Percentiles rank a stretch among this genome's conserved stretches.
phyloP scores from a whole-genome alignment of 2,329 filamentous ascomycete species.

The Huntiella bhutanensis region DNA sequence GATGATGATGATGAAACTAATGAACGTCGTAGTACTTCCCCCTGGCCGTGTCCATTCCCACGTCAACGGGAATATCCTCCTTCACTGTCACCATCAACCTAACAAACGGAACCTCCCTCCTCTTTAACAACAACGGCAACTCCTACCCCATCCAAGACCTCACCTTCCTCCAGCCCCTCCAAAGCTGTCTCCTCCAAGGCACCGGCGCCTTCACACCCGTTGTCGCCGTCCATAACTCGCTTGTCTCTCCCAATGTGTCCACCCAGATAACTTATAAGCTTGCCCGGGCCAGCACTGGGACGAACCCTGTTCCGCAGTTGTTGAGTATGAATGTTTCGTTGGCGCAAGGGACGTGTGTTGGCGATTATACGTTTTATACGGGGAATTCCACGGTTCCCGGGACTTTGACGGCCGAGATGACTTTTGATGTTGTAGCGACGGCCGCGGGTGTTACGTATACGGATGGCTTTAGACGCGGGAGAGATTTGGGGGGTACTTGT shows the following conservation, averaged over 20 bases:
- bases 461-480: conserved; percentile 31
- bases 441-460: conserved; percentile 21
- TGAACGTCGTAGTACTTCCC: conserved; percentile 23
- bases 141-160: conserved; percentile 35
- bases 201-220: conserved; percentile 25
- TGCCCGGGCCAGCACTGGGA: conserved; percentile 19
- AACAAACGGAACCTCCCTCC: conserved; percentile 25
- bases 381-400: conserved; percentile 26
- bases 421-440: conserved; percentile 26
- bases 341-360: conserved; percentile 25
- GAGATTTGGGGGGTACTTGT: conserved; percentile 27
- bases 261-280: conserved; percentile 26
- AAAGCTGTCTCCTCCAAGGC: conserved; percentile 33
- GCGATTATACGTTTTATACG: conserved; percentile 29
- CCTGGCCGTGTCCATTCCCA: conserved; percentile 30
- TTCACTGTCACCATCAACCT: conserved; percentile 34
- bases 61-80: conserved; percentile 41
- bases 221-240: conserved; percentile 31
- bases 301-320: conserved; percentile 22
- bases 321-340: conserved; percentile 22
- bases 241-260: conserved; percentile 22
- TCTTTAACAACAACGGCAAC: conserved; percentile 38
- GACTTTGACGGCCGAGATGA: conserved; percentile 25
- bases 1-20: not conserved
- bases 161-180: conserved; percentile 33